Evolutionary conservation across 2,329 filamentous ascomycete genomes (phyloP), one percentile per base, ranked within the genome.

Genomic region (Aspergillus carbonarius): DNA sequence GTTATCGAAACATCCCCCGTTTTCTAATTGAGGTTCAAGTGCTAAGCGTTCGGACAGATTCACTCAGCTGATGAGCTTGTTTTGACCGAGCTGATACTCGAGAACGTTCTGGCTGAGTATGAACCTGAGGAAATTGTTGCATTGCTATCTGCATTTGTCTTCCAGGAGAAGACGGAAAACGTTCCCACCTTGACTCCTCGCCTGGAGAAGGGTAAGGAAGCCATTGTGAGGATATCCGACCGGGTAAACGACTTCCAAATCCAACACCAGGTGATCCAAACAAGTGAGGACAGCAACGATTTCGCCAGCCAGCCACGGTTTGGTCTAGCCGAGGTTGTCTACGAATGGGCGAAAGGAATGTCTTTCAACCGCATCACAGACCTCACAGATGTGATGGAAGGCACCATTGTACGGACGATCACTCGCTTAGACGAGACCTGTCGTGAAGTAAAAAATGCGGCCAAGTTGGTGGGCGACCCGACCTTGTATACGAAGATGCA

Each of bases 311-410:
- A 88, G 55, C 92, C 93, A 1, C 85, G 93, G 9, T 99, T 99
- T 72, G 95, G 93, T 1, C 84, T 99, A 57, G 92, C 96, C 73
- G 95, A 99, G 76, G 95, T 99, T 0, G 96, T 99, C 34, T 97
- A 98, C 73, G 95, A 99, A 76, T 99, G 95, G 95, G 95, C 95
- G 9, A 83, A 92, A 51, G 95, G 95, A 25, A 98, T 98, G 92
- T 93, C 91, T 54, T 99, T 99, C 82, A 96, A 96, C 77, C 93
- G 95, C 64, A 99, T 99, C 66, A 98, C 93, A 0, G 90, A 93
- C 65, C 79, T 99, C 71, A 99, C 95, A 7, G 93, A 98, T 74
- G 93, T 99, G 58, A 86, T 98, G 69, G 95, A 99, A 76, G 95
- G 95, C 1, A 98, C 95, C 0, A 98, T 99, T 77, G 95, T 99